Evolutionary conservation across 768 basidiomycete species (phyloP).

Genomic region (Daedalea quercina): DNA sequence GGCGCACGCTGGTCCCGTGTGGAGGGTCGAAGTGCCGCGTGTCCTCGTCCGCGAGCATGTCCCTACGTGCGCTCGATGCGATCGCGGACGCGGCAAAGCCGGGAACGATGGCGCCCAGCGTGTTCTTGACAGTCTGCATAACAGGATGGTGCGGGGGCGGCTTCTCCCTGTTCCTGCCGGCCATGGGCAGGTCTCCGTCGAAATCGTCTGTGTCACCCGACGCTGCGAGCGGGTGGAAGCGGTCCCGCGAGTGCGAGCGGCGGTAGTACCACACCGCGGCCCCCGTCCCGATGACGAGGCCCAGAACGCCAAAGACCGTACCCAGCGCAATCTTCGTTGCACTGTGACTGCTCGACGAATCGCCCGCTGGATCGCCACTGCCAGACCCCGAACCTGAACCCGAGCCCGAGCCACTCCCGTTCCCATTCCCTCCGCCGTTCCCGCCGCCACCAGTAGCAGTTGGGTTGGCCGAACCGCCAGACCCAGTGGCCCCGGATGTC

Average conservation of each 20-base stretch:
- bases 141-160: slow-evolving; percentile 12
- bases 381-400: slow-evolving; percentile 9
- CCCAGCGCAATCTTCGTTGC: slow-evolving; percentile 54
- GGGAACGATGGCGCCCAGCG: slow-evolving; percentile 29
- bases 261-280: slow-evolving; percentile 40
- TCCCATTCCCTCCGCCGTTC: slow-evolving; percentile 14
- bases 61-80: slow-evolving; percentile 32
- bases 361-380: background rate
- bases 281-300: slow-evolving; percentile 37
- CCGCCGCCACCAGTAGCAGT: slow-evolving; percentile 11
- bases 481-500: slow-evolving; percentile 11
- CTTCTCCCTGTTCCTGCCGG: slow-evolving; percentile 16
- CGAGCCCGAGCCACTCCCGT: slow-evolving; percentile 16
- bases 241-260: slow-evolving; percentile 21
- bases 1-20: slow-evolving; percentile 15
- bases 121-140: slow-evolving; percentile 16
- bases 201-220: slow-evolving; percentile 27
- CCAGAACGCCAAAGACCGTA: slow-evolving; percentile 53
- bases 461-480: slow-evolving; percentile 5
- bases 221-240: slow-evolving; percentile 24
- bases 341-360: slow-evolving; percentile 16
- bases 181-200: slow-evolving; percentile 18
- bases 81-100: slow-evolving; percentile 23
- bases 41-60: slow-evolving; percentile 80
- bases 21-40: slow-evolving; percentile 37